Evolutionary conservation across 352 stramenopile genomes (phyloP), one percentile per base, ranked within the genome.

Genomic region (Phytophthora litchii): DNA sequence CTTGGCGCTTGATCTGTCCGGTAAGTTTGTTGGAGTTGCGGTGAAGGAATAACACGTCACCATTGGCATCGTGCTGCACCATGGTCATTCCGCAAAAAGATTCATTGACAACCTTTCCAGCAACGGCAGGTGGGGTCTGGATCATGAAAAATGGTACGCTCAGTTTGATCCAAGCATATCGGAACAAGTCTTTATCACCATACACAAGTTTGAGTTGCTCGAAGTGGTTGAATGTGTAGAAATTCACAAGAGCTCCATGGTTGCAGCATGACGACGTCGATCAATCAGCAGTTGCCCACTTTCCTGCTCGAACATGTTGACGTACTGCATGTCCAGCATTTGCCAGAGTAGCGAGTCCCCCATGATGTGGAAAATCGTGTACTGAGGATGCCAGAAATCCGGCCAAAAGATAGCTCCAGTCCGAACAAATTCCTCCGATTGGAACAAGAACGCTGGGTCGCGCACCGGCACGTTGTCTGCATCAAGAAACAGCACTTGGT

Each of bases 221-320:
- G 35, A 83, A 73, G 16, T 76, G 49, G 3, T 58, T 65, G 12
- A 71, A 74, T 6, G 63, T 66, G 48, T 71, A 83, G 51, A 86
- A 83, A 36, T 76, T 68, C 27, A 83, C 64, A 16, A 64, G 46
- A n/a, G 23, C 10, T 64, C 44, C 40, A 84, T 60, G 19, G 76
- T 59, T 4, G 51, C 51, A 1, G 62, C 37, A 23, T 72, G 64
- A n/a, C 71, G 76, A 21, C 45, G 51, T 20, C 68, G 60, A 41
- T 86, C 70, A 31, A 88, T 65, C 1, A 86, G 53, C 17, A 88
- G 21, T 40, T 88, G 78, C 2, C 78, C 78, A 40, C 75, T 86
- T 52, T 88, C 78, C 54, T 88, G 78, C 62, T 88, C 78, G 47
- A 86, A 86, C 78, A 86, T 87, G 60, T 80, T 65, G 23, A 83